These are phyloP conservation scores for Neurospora intermedia DNA, from an alignment of 495 filamentous ascomycete genomes.

Conservation along the genomic window DNA sequence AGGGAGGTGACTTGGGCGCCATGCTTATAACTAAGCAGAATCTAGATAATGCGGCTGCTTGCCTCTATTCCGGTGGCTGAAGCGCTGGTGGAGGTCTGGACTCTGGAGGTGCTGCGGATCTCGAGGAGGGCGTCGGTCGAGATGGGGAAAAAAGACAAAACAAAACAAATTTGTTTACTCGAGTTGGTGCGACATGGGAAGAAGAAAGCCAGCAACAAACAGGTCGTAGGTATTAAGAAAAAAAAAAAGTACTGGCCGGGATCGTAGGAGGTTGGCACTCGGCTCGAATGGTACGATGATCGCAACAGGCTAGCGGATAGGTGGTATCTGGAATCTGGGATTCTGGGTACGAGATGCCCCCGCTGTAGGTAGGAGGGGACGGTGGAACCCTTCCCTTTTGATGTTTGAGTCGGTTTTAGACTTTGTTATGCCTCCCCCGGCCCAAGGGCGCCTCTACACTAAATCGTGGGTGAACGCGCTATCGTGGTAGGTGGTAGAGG, in stretches of 20 bases:
- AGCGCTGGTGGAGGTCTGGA: background rate
- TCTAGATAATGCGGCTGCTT: background rate
- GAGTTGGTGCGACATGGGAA: background rate
- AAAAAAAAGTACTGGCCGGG: background rate
- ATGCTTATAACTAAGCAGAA: constrained; percentile 3
- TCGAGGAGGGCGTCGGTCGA: background rate
- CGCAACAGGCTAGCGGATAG: background rate
- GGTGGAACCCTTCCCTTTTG: background rate
- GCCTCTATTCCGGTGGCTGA: background rate
- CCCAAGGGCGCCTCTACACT: background rate
- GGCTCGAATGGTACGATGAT: background rate
- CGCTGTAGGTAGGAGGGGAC: background rate
- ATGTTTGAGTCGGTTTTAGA: background rate
- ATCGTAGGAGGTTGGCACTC: constrained; percentile 3
- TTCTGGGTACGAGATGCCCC: background rate
- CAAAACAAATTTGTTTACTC: background rate
- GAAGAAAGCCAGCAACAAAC: background rate
- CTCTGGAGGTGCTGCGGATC: background rate
- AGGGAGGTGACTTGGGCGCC: constrained; percentile 25
- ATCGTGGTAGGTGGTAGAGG: background rate
- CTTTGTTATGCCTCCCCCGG: background rate
- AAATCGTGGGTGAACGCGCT: background rate
- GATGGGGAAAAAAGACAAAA: background rate
- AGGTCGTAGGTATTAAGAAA: background rate
- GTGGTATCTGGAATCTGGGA: background rate